Base-by-base conservation (phyloP, 495 filamentous ascomycete genomes). In the Penicillium herquei region DNA sequence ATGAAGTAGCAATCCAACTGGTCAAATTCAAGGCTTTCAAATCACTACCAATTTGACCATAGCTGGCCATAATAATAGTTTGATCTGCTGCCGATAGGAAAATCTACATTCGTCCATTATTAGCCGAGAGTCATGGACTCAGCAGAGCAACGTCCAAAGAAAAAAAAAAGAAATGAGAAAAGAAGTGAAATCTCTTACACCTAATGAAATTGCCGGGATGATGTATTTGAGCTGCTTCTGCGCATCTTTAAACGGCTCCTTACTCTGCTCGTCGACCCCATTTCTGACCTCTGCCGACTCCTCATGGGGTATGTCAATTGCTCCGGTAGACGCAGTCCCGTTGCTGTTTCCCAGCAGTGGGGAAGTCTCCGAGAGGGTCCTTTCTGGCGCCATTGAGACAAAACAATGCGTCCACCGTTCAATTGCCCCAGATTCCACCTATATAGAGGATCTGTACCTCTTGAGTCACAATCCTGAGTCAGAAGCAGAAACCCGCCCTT, bases 41-140 rank as follows among this genome's bases (percentile, higher is more conserved):
- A 51, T 94, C 90, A 49, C 81, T 91, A 26, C 90, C 90, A 64
- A 96, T 94, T 46, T 80, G 84, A n/a, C 86, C 89, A 68, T 94
- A 95, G 34, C 81, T 86, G 49, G 85, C 83, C 51, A 93, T 84
- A 42, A 92, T 87, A 45, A 96, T 84, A 1, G 91, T 93, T 65
- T 93, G 89, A 67, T 96, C 91, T 47, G 88, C 82, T 0, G 89
- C 87, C 4, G 83, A 78, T 3, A 94, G 72, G 65, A 91, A 90
- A 46, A 93, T 66, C 78, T 81, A 26, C 21, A 26, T 26, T 26
- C 4, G 21, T 26, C 21, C 21, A 26, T 26, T 55, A 53, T 66
- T 51, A 60, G 53, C 51, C 40, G 46, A 46, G 51, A 39, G 35
- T 7, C 37, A 44, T 21, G 14, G 37, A 14, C 4, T 17, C 45